Conservation (phyloP, 2,329 filamentous ascomycete genomes). For the Cryoendolithus antarcticus region DNA sequence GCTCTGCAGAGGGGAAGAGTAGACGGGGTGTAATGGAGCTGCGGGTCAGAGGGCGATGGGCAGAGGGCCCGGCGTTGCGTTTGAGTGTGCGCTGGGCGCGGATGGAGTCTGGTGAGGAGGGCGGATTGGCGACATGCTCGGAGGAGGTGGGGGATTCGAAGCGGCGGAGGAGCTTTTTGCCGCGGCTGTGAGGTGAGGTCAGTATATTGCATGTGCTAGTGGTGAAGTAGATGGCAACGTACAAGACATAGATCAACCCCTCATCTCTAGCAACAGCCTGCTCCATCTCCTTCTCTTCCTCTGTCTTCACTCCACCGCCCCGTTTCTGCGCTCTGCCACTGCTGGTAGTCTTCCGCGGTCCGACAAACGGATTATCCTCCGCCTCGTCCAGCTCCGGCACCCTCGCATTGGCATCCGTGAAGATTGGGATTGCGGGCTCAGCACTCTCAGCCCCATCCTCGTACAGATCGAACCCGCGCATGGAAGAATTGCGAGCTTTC, state of each 20-base stretch:
- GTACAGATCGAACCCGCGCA: conserved; percentile 42
- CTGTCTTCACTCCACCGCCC: conserved; percentile 28
- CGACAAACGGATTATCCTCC: conserved; percentile 61
- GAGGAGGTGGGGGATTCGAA: conserved; percentile 31
- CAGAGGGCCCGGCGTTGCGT: conserved; percentile 26
- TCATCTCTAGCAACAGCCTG: conserved; percentile 54
- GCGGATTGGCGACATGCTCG: not conserved
- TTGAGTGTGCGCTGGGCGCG: conserved; percentile 18
- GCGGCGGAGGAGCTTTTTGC: conserved; percentile 65
- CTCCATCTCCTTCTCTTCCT: conserved; percentile 48
- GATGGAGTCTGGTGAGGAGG: not conserved
- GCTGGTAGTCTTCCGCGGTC: conserved; percentile 28
- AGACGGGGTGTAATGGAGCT: conserved; percentile 61
- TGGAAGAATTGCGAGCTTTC: conserved; percentile 9
- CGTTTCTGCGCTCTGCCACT: conserved; percentile 31
- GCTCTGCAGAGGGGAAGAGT: conserved; percentile 45
- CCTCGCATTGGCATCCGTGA: conserved; percentile 65
- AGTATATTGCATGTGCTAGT: too few species aligned
- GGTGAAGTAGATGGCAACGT: too few species aligned
- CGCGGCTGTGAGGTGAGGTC: conserved; percentile 45
- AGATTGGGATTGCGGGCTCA: conserved; percentile 49
- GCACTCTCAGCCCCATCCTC: conserved; percentile 36
- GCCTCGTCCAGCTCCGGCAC: conserved; percentile 56
- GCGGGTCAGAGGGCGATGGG: conserved; percentile 45
- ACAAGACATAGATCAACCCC: conserved; percentile 66